A percentile compares a stretch with the other conserved stretches of the same genome.
Conservation (phyloP, 2,329 filamentous ascomycete species). For the Fusarium concolor region DNA sequence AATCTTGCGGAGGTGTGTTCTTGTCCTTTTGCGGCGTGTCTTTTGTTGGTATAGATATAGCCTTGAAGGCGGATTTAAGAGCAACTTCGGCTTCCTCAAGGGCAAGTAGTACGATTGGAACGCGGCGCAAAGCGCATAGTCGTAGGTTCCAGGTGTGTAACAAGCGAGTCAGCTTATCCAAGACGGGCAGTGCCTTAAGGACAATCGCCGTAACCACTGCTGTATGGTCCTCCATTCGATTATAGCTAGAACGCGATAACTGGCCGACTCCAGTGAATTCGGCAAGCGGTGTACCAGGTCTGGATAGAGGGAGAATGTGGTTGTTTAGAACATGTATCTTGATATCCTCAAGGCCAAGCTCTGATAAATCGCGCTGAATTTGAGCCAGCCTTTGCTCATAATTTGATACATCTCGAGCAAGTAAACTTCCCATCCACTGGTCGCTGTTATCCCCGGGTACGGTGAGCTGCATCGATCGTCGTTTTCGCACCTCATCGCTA, state of each 20-base stretch:
- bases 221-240: conserved; percentile 87
- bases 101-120: conserved; percentile 75
- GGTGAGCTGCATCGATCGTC: conserved; percentile 48
- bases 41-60: conserved; percentile 57
- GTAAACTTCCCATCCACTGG: conserved; percentile 77
- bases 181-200: conserved; percentile 84
- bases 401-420: conserved; percentile 68
- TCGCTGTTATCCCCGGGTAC: conserved; percentile 41
- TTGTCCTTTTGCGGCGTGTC: conserved; percentile 35
- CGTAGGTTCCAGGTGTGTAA: conserved; percentile 83
- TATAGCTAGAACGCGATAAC: conserved; percentile 66
- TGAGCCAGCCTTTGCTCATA: conserved; percentile 81
- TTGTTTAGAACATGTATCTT: conserved; percentile 88
- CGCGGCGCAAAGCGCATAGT: conserved; percentile 77
- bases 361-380: conserved; percentile 76
- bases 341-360: conserved; percentile 83
- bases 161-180: conserved; percentile 79
- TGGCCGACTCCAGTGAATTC: conserved; percentile 51
- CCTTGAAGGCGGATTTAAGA: conserved; percentile 74
- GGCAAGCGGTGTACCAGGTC: conserved; percentile 53
- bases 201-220: conserved; percentile 92
- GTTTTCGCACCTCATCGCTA: conserved; percentile 54
- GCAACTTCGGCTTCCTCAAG: conserved; percentile 75
- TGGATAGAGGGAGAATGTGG: conserved; percentile 71
- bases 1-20: conserved; percentile 28